Base-by-base conservation (phyloP, 495 filamentous ascomycete species). In the Aspergillus indologenus region DNA sequence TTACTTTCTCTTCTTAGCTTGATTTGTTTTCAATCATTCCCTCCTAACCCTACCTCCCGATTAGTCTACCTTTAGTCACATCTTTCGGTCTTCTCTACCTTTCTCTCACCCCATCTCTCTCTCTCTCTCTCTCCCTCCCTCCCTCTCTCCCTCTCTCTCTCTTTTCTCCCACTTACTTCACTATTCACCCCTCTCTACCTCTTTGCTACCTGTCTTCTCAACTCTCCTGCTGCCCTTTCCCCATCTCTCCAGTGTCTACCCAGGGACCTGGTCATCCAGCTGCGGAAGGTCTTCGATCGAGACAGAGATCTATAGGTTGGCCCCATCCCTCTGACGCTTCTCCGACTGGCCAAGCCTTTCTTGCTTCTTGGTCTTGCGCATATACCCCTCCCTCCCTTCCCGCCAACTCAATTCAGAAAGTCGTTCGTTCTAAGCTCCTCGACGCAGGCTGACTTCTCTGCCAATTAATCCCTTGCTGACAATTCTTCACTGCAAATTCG, bases 271-370 rank as follows among this genome's bases (percentile, higher is more conserved):
- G 9, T 29, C 9, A 9, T 4, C 26, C 34, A 40, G 12, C 34
- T 40, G 5, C 34, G 34, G 12, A 29, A 29, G 34, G 34, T 40
- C 12, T 40, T 14, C 12, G 4, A 29, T 29, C 9, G 26, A 29
- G 26, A 4, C 12, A 2, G 34, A 40, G 34, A 40, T 40, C 34
- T 40, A 9, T 40, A 40, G 45, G 57, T 58, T 45, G 56, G 57
- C 48, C 51, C 48, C 51, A 49, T 61, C 53, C 40, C 23, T 29
- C 9, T 29, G 26, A 29, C 26, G 26, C 4, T 29, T 48, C 40
- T 53, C 53, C 60, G 59, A 56, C 58, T 58, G 55, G 63, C 57
- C 60, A 62, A 66, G 58, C 61, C 59, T 63, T 54, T 57, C 31
- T 58, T 53, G 26, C 53, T 57, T 24, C 57, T 60, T 56, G 62